These are phyloP conservation scores for Phytophthora megakarya DNA, from an alignment of 352 stramenopile species.

Conservation along the genomic window DNA sequence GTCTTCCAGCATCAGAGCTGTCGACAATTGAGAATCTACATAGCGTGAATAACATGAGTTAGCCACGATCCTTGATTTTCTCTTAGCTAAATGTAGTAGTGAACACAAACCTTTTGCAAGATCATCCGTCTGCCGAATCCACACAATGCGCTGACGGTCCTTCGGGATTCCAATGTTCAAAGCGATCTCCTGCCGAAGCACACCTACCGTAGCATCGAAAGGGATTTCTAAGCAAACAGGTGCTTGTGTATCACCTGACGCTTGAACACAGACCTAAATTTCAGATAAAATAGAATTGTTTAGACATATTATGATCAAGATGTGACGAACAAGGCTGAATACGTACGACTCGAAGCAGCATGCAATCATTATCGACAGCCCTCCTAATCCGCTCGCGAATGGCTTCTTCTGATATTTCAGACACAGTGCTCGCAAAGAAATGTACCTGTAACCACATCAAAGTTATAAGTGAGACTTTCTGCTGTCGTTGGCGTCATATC, in stretches of 20 bases:
- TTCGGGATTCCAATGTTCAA: conserved; percentile 83
- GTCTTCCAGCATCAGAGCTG: conserved; percentile 71
- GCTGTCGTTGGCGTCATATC: background rate
- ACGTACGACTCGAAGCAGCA: conserved; percentile 84
- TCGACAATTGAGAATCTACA: conserved; percentile 72
- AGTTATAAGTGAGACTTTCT: conserved; percentile 3
- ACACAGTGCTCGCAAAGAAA: conserved; percentile 79
- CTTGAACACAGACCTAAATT: conserved; percentile 80
- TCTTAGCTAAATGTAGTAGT: background rate
- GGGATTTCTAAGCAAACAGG: conserved; percentile 83
- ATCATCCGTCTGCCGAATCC: conserved; percentile 87
- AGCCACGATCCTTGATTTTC: background rate
- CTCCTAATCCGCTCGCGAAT: conserved; percentile 84
- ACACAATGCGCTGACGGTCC: conserved; percentile 85
- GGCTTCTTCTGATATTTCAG: conserved; percentile 84
- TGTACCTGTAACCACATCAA: conserved; percentile 57
- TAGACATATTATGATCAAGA: conserved; percentile 5
- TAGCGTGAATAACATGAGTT: background rate
- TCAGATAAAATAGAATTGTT: background rate
- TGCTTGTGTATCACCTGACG: conserved; percentile 76
- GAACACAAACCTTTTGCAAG: conserved; percentile 70
- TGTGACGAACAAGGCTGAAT: background rate
- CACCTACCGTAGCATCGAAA: conserved; percentile 75
- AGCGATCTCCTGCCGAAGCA: conserved; percentile 81
- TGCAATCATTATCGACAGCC: conserved; percentile 86